Evolutionary conservation across 2,329 filamentous ascomycete species (phyloP), one percentile per base, ranked within the genome.

Genomic region (Alternaria gaisen): DNA sequence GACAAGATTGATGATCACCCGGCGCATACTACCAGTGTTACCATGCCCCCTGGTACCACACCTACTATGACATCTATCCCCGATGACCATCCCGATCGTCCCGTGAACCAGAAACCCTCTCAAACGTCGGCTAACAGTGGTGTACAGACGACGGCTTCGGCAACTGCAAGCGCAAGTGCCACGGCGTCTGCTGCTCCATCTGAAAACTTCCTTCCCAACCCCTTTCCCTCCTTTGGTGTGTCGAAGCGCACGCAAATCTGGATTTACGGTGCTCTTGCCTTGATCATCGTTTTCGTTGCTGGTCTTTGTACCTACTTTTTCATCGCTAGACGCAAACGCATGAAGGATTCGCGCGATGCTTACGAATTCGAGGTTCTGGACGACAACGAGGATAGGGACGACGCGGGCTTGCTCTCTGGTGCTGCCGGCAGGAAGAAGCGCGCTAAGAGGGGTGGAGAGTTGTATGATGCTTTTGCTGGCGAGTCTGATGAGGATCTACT

Each of bases 401-500:
- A 68, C 84, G 76, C 85, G 81, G 80, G 80, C 61, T 68, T 78
- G 69, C 60, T 79, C 22, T 71, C 80, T 74, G 61, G 77, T 56
- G 62, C 75, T 32, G 68, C 71, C 34, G 73, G 75, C 20, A 65
- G 73, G 78, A 79, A 60, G 79, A 83, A 81, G 18, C 84, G 86
- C 66, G 69, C 85, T 80, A 77, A 83, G 66, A 83, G 92, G 20
- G 95, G 93, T 2, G 93, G 94, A 28, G 94, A 98, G 81, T 82
- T 99, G 44, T 99, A 99, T 77, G 95, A 99, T 83, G 95, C 95
- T 5, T 99, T 99, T 84, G 95, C 95, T 0, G 94, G 92, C 16
- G 94, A 93, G 53, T 94, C 94, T 59, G 94, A 95, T 58, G 91
- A 92, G 56, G 89, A 91, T 60, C 72, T 87, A 41, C 81, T 87